Base-by-base conservation (phyloP, 202 grass and related monocot species). In the Saccharum hybrid region DNA sequence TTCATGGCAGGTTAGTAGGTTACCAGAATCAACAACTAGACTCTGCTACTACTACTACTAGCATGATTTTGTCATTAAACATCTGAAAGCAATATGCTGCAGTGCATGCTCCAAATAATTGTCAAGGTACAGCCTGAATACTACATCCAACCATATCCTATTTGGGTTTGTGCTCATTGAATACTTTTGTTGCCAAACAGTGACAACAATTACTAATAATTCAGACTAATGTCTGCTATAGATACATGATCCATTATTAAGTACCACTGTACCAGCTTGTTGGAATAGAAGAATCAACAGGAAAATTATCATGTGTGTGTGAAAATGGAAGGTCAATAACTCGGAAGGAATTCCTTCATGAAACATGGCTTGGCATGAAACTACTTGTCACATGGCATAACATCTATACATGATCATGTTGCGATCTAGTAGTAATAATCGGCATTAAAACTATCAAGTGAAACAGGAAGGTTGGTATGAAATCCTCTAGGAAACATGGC, bases 111-210 rank as follows among this genome's bases (percentile, higher is more conserved):
- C 13, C 21, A 41, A 18, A 74, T 46, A 39, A 71, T 8, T 45
- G 43, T 57, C 19, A 21, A 57, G 54, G 54, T 10, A 37, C 2
- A 63, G 28, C 10, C 33, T 64, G 45, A 48, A 48, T 79, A 9
- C n/a, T 52, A 59, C 54, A 79, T 51, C 14, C n/a, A 85, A 51
- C 74, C 14, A 41, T 56, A 54, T 65, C 51, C n/a, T 26, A 46
- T n/a, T 54, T 13, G 16, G 23, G 56, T 21, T 59, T 22, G 19
- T 10, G 10, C n/a, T 21, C 19, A 59, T 59, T 59, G 18, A 56
- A 56, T 19, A n/a, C 52, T 56, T 56, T 8, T 56, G 52, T 56
- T n/a, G 52, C 18, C 16, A 56, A n/a, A 56, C 49, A 56, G 18
- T 56, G 52, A n/a, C 52, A n/a, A 0, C 52, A 56, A 56, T 8